Percentiles rank a stretch among this genome's conserved stretches.
phyloP scores from a whole-genome alignment of 148 eudicot species.

The Vaccinium darrowii region DNA sequence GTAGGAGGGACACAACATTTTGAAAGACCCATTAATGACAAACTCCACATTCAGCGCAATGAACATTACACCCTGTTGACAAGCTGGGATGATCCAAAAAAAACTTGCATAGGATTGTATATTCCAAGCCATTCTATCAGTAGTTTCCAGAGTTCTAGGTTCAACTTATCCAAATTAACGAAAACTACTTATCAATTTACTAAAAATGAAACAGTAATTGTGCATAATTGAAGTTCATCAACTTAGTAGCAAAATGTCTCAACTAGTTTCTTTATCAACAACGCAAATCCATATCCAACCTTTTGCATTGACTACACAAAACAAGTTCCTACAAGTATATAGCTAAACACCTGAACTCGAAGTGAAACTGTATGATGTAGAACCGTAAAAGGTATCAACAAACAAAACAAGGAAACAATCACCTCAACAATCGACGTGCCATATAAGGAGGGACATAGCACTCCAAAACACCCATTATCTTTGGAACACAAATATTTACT shows the following conservation, averaged over 20 bases:
- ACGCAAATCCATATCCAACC: not conserved
- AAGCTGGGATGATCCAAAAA: not conserved
- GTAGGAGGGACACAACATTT: not conserved
- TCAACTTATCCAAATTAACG: not conserved
- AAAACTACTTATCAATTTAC: not conserved
- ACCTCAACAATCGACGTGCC: not conserved
- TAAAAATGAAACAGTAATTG: not conserved
- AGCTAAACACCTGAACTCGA: not conserved
- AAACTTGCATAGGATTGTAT: too few relatives aligned
- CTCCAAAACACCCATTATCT: not conserved
- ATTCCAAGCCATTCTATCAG: not conserved
- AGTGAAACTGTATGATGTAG: not conserved
- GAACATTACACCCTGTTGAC: not conserved
- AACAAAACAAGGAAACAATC: conserved; percentile 5
- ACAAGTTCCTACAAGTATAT: not conserved
- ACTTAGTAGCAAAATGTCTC: not conserved
- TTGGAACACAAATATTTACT: not conserved
- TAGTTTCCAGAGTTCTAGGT: not conserved
- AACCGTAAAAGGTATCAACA: not conserved
- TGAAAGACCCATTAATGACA: not conserved
- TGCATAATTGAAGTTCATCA: not conserved
- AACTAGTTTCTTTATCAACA: not conserved
- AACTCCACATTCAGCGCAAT: not conserved
- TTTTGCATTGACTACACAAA: not conserved
- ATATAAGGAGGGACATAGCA: not conserved